Conservation (phyloP, 2,329 filamentous ascomycete genomes). For the Xylaria sp. region DNA sequence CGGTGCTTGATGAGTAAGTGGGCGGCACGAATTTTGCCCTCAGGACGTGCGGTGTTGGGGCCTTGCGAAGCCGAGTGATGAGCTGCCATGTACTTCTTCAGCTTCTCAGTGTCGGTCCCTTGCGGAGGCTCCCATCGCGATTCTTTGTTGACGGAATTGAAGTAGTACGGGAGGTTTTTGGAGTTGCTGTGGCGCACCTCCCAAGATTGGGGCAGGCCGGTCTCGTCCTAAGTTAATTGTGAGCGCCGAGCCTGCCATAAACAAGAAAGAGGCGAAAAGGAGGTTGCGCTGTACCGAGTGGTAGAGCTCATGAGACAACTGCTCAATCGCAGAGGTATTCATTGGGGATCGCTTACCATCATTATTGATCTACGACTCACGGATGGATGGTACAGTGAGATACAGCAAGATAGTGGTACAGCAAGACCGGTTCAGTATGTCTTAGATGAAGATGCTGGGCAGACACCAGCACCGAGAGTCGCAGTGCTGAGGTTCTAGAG, state of each 20-base stretch:
- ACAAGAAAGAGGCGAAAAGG: not conserved
- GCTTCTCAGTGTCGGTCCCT: constrained; percentile 88
- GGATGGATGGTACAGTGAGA: constrained; percentile 6
- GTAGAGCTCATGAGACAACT: not conserved
- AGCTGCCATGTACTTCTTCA: constrained; percentile 93
- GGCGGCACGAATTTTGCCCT: constrained; percentile 91
- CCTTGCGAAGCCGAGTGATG: constrained; percentile 75
- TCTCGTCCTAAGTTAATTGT: constrained; percentile 65
- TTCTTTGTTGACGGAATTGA: constrained; percentile 86
- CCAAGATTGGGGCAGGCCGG: constrained; percentile 87
- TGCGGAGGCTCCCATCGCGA: constrained; percentile 95
- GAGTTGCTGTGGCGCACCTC: constrained; percentile 98
- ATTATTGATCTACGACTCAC: constrained; percentile 17
- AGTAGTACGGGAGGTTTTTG: constrained; percentile 99
- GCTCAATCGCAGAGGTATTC: not conserved
- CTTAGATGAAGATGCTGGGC: constrained; percentile 3
- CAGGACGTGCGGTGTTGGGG: constrained; percentile 55
- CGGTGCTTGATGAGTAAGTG: constrained; percentile 95
- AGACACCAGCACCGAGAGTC: constrained; percentile 6
- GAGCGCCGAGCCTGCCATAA: constrained; percentile 7
- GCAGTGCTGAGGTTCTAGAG: constrained; percentile 1
- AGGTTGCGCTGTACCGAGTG: not conserved
- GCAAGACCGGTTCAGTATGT: not conserved
- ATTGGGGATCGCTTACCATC: constrained; percentile 33
- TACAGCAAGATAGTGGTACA: not conserved